phyloP scores from a whole-genome alignment of 768 basidiomycete species.

The Chiua virens region DNA sequence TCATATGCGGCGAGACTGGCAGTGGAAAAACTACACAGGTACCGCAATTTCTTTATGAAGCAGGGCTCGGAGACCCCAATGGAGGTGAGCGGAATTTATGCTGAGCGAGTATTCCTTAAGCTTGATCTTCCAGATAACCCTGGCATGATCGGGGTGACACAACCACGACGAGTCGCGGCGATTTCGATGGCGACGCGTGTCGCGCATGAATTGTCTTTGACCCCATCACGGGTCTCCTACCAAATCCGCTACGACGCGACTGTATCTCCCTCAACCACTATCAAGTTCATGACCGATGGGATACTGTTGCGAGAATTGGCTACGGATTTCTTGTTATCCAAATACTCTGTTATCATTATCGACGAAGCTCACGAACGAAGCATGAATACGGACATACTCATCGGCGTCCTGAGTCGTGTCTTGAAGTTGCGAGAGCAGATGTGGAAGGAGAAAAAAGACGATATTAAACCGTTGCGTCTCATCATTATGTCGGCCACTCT shows the following conservation, averaged over 20 bases:
- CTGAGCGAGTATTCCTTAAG: conserved; percentile 1
- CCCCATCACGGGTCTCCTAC: conserved; percentile 83
- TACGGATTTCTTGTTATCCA: conserved; percentile 87
- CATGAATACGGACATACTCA: conserved; percentile 96
- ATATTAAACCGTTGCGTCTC: conserved; percentile 82
- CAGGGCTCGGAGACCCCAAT: conserved; percentile 82
- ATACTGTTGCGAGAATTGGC: conserved; percentile 92
- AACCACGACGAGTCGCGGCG: conserved; percentile 95
- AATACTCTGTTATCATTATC: conserved; percentile 93
- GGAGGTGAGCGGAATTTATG: conserved; percentile 56
- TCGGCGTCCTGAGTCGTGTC: conserved; percentile 95
- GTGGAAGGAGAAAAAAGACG: conserved; percentile 79
- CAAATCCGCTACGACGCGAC: conserved; percentile 98
- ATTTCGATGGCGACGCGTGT: conserved; percentile 95
- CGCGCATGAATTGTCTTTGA: conserved; percentile 85
- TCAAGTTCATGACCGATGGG: conserved; percentile 99
- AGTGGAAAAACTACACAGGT: conserved; percentile 99
- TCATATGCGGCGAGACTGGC: conserved; percentile 85
- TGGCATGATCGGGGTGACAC: conserved; percentile 97
- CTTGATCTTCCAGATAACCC: conserved; percentile 71
- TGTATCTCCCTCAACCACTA: conserved; percentile 82
- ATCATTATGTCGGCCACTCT: conserved; percentile 99
- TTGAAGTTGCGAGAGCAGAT: conserved; percentile 84
- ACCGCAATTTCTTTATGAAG: conserved; percentile 97
- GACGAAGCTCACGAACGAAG: conserved; percentile 98